Percentiles rank a stretch among this genome's conserved stretches.
phyloP scores from a whole-genome alignment of 2,329 filamentous ascomycete genomes.

The Colletotrichum falcatum region DNA sequence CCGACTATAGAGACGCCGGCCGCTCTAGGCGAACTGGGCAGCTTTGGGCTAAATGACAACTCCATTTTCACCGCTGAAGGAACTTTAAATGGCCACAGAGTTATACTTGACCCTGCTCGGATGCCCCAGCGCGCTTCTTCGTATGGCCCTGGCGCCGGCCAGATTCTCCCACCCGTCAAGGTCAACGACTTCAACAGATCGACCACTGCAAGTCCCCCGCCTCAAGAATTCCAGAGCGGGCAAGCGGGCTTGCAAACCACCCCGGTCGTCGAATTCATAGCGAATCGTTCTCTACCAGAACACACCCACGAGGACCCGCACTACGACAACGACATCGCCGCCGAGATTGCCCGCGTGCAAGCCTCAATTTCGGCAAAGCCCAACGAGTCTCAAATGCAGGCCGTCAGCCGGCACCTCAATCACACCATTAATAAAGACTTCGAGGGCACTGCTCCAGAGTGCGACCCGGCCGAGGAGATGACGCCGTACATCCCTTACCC shows the following conservation, averaged over 20 bases:
- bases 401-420: neutral
- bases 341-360: neutral
- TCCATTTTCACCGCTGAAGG: neutral
- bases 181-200: neutral
- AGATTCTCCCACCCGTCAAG: neutral
- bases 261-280: neutral
- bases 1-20: constrained; percentile 67
- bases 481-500: constrained; percentile 73
- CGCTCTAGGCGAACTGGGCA: constrained; percentile 32
- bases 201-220: neutral
- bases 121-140: neutral
- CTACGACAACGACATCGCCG: neutral
- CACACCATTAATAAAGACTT: neutral
- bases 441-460: constrained; percentile 8
- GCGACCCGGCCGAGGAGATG: constrained; percentile 61
- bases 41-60: neutral
- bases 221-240: neutral
- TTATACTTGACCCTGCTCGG: neutral
- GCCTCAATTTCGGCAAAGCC: neutral
- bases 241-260: neutral
- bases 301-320: neutral
- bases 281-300: neutral
- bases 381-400: neutral
- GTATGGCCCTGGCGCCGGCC: neutral
- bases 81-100: neutral